Evolutionary conservation across 2,329 filamentous ascomycete genomes (phyloP), one percentile per base, ranked within the genome.

Genomic region (Blumeriella jaapii): DNA sequence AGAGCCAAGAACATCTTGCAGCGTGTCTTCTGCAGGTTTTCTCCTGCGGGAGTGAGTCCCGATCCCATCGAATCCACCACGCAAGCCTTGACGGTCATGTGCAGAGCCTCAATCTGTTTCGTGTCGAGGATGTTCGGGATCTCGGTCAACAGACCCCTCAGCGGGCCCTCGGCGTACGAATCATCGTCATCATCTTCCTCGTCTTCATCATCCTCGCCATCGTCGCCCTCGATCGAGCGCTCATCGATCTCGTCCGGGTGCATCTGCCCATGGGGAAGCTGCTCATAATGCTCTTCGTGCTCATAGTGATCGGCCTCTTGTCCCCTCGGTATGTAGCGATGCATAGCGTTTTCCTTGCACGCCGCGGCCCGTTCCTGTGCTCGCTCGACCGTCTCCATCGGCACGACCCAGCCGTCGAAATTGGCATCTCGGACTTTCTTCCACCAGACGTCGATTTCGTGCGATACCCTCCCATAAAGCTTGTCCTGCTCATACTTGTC

Each of bases 71-170:
- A 77, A 50, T 93, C 83, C 14, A 94, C 75, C 34, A 96, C 93
- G 43, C 87, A 93, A 10, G 84, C 87, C 64, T 95, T 94, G 51
- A 96, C 80, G 40, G 95, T 93, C 87, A 95, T 94, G 36, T 93
- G 89, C 34, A 96, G 63, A 5, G 91, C 87, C 59, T 96, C 89
- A 35, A 95, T 95, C 59, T 96, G 89, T 37, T 86, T 87, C 0
- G 89, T 89, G 27, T 93, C 87, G 18, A 96, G 67, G 23, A 95
- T 93, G 47, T 96, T 82, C 18, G 89, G 89, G 9, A 96, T 85
- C 56, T 96, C 89, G 0, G 89, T 95, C 36, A 96, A 63, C 10
- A 96, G 63, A 9, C 89, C 89, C 12, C 84, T 81, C 53, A 83
- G 69, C 14, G 83, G 80, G 3, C 83, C 82, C 46, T 86, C 78